phyloP scores from a whole-genome alignment of 2,329 filamentous ascomycete species.

The Pestalotiopsis fici region DNA sequence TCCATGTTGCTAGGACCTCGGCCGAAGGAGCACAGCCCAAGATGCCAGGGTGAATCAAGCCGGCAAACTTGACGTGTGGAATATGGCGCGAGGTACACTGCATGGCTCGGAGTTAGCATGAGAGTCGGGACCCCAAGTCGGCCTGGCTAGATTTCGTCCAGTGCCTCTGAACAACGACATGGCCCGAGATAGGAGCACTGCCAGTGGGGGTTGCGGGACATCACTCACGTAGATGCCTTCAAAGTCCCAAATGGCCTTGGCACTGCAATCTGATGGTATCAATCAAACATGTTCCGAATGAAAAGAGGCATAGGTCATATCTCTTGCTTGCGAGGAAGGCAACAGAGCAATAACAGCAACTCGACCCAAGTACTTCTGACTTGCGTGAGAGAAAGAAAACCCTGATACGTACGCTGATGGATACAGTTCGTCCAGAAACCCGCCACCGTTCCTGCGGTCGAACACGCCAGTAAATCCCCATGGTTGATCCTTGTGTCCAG shows the following conservation, averaged over 20 bases:
- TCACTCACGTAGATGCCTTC: constrained; percentile 43
- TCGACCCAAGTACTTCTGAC: neutral
- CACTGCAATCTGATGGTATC: constrained; percentile 24
- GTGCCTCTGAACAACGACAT: too few species aligned
- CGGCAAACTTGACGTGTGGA: constrained; percentile 83
- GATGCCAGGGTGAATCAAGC: constrained; percentile 89
- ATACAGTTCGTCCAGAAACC: constrained; percentile 86
- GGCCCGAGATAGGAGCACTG: too few species aligned
- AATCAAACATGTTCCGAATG: neutral
- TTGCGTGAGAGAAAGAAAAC: neutral
- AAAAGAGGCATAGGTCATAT: neutral
- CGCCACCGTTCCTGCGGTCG: constrained; percentile 78
- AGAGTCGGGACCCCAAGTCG: too few species aligned
- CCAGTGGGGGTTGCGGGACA: neutral
- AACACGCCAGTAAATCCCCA: constrained; percentile 93
- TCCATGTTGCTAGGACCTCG: constrained; percentile 80
- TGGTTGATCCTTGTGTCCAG: constrained; percentile 4
- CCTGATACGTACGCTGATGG: constrained; percentile 67
- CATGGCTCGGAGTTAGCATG: neutral
- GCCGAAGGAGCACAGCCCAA: constrained; percentile 84
- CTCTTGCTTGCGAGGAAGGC: neutral
- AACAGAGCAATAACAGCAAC: neutral
- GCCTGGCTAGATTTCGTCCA: constrained; percentile 75
- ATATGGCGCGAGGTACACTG: constrained; percentile 80
- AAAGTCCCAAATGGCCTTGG: constrained; percentile 62